Evolutionary conservation across 2,329 filamentous ascomycete species (phyloP), one percentile per base, ranked within the genome.

Genomic region (Penicillium sumatraense): DNA sequence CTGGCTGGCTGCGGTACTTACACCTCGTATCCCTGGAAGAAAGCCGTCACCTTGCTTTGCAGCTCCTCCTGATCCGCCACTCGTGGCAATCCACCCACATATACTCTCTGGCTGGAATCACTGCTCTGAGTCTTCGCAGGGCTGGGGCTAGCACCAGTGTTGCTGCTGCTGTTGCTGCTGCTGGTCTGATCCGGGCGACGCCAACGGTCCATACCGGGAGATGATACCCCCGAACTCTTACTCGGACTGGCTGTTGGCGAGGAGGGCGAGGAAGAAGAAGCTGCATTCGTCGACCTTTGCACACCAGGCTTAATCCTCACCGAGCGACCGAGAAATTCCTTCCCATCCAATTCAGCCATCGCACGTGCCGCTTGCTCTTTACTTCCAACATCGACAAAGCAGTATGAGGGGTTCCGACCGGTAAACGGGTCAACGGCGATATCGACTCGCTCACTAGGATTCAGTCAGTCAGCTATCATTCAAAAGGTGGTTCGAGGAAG

Each of bases 361-460:
- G 85, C 86, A 1, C 71, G 70, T 4, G 83, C 78, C 3, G 87
- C 87, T 26, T 84, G 77, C 24, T 83, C 83, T 42, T 79, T 79
- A 44, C 78, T 80, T 42, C 72, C 71, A 54, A 91, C 83, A 65
- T 91, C 88, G 42, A 90, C 83, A 63, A 91, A 91, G 75, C 88
- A 91, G 74, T 90, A 90, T 33, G 86, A 88, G 0, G 87, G 87
- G 68, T 90, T 91, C 41, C 87, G 80, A 36, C 82, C 84, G 26
- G 83, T 88, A 70, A 88, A 84, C 1, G 86, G 83, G 64, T 91
- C 87, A 50, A 88, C 80, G 1, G 86, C 86, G 63, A 91, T 87
- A 68, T 88, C 85, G 60, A 90, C 83, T 44, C 83, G 82, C 60
- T 82, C 79, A 60, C 78, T 80, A 65, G 54, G 65, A 56, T 68